Conservation (phyloP, 805 yeast genomes). For the Saccharomycopsis sp. region DNA sequence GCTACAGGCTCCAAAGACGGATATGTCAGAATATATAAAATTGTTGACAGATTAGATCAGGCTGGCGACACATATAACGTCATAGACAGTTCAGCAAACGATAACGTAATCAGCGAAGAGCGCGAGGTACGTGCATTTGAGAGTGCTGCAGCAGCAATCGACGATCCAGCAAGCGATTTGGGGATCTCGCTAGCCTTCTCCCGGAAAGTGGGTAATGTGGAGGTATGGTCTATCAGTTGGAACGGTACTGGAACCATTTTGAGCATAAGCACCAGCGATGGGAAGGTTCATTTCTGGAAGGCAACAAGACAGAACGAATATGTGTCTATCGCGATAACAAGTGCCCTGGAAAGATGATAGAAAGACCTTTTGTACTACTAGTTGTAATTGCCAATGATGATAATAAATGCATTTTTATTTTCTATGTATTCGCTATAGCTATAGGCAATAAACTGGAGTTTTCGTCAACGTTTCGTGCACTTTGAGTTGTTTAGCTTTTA, state of each 20-base stretch:
- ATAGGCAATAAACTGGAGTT: too few species aligned
- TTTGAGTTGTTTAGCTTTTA: too few species aligned
- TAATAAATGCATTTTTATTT: not conserved
- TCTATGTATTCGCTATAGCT: not conserved
- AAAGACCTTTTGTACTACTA: not conserved
- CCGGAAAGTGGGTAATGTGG: conserved; percentile 72
- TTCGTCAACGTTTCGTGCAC: too few species aligned
- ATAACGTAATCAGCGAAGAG: conserved; percentile 3
- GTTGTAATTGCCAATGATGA: not conserved
- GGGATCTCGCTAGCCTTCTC: conserved; percentile 38
- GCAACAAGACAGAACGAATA: conserved; percentile 78
- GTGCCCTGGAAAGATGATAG: conserved; percentile 40
- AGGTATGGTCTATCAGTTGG: conserved; percentile 97
- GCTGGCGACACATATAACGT: conserved; percentile 17
- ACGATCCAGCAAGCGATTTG: conserved; percentile 3
- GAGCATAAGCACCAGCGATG: conserved; percentile 94
- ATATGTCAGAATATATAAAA: conserved; percentile 74
- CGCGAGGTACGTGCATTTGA: conserved; percentile 2
- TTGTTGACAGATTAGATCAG: conserved; percentile 37
- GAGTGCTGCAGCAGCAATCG: not conserved
- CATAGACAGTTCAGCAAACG: not conserved
- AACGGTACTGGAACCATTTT: conserved; percentile 87
- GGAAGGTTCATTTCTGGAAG: conserved; percentile 87
- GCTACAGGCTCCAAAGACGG: conserved; percentile 98
- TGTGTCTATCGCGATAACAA: conserved; percentile 83